A percentile compares a stretch with the other conserved stretches of the same genome.
These are phyloP conservation scores for Suillus lakei DNA, from an alignment of 768 basidiomycete species.

Conservation along the genomic window DNA sequence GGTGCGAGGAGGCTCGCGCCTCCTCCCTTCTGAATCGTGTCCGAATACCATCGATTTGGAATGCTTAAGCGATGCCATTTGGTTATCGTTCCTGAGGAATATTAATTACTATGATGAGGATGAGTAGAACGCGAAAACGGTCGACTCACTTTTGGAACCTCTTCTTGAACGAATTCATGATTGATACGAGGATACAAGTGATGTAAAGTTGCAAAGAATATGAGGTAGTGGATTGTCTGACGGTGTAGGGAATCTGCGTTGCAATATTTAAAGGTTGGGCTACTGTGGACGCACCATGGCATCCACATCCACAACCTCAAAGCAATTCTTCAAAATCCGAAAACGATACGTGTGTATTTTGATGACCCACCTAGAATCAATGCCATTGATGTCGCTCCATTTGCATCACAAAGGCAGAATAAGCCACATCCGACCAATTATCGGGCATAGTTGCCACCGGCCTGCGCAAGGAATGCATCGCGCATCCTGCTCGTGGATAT, in stretches of 20 bases:
- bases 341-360: not conserved
- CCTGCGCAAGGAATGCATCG: not conserved
- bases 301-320: not conserved
- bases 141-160: slow-evolving; percentile 14
- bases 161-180: not conserved
- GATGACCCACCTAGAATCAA: not conserved
- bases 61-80: slow-evolving; percentile 12
- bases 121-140: not conserved
- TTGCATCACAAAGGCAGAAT: not conserved
- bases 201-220: not conserved
- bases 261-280: not conserved
- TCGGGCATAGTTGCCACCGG: not conserved
- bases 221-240: not conserved
- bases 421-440: not conserved
- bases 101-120: not conserved
- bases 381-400: not conserved
- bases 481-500: not conserved
- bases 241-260: not conserved
- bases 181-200: not conserved
- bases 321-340: not conserved
- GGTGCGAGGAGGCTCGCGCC: slow-evolving; percentile 2
- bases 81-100: slow-evolving; percentile 7
- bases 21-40: slow-evolving; percentile 8
- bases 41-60: slow-evolving; percentile 16
- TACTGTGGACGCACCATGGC: not conserved